Conservation (phyloP, 306 rosid species). For the Betula pendula region DNA sequence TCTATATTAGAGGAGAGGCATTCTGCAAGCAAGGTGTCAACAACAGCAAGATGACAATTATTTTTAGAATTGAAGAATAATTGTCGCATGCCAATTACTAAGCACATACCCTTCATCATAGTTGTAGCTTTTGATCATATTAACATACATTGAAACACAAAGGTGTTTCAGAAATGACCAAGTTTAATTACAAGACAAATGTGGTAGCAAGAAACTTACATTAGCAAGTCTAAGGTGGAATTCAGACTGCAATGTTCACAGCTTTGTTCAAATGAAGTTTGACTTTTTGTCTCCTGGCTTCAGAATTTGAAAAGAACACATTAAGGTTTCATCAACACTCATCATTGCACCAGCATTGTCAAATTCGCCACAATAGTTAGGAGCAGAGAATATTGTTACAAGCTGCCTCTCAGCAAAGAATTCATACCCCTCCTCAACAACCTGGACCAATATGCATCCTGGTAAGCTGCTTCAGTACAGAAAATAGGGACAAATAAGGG, state of each 20-base stretch:
- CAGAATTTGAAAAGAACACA: constrained; percentile 47
- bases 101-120: not conserved
- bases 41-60: not conserved
- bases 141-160: not conserved
- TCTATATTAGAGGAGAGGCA: not conserved
- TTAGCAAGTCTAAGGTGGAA: constrained; percentile 9
- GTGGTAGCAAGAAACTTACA: constrained; percentile 13
- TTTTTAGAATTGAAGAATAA: too few species aligned
- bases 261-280: constrained; percentile 20
- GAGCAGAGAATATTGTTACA: constrained; percentile 47
- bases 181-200: not conserved
- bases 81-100: too few species aligned
- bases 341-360: constrained; percentile 48
- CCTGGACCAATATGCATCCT: constrained; percentile 29
- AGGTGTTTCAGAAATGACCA: not conserved
- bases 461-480: not conserved
- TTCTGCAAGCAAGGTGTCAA: constrained; percentile 12
- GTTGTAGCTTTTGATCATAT: constrained; percentile 3
- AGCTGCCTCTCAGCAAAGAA: constrained; percentile 50
- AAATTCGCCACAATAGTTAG: constrained; percentile 47
- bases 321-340: constrained; percentile 45
- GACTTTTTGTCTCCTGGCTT: constrained; percentile 41
- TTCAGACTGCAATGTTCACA: constrained; percentile 15
- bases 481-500: not conserved
- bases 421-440: constrained; percentile 45